phyloP scores from a whole-genome alignment of 768 basidiomycete species.

The Amanita brunnescens region DNA sequence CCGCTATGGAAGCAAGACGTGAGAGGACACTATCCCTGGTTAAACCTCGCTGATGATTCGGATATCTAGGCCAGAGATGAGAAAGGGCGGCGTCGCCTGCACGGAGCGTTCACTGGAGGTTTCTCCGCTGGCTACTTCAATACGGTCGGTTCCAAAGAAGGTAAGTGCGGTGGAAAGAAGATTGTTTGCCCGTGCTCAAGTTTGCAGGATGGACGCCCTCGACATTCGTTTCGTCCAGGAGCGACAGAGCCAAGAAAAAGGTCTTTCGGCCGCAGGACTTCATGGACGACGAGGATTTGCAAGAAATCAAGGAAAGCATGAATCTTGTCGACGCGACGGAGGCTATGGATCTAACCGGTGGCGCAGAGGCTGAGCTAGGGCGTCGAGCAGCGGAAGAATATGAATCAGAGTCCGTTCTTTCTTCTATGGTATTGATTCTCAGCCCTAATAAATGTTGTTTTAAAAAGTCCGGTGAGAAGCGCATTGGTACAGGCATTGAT shows the following conservation, averaged over 20 bases:
- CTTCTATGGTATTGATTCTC: not conserved
- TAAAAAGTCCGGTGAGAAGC: constrained; percentile 49
- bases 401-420: constrained; percentile 42
- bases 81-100: constrained; percentile 84
- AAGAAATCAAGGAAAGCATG: constrained; percentile 67
- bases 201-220: constrained; percentile 88
- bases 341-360: constrained; percentile 61
- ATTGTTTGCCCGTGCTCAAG: constrained; percentile 1
- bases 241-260: constrained; percentile 59
- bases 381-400: constrained; percentile 28
- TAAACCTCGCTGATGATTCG: constrained; percentile 11
- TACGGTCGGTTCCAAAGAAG: constrained; percentile 92
- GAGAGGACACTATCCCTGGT: constrained; percentile 15
- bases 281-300: constrained; percentile 98
- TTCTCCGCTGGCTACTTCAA: constrained; percentile 98
- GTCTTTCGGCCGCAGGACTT: constrained; percentile 78
- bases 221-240: constrained; percentile 86
- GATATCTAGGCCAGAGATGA: constrained; percentile 75
- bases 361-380: constrained; percentile 38
- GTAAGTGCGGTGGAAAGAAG: constrained; percentile 29
- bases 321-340: constrained; percentile 75
- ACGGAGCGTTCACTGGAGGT: constrained; percentile 97
- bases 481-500: constrained; percentile 60
- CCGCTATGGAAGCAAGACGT: constrained; percentile 98
- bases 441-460: constrained; percentile 1